Evolutionary conservation across 2,329 filamentous ascomycete genomes (phyloP), one percentile per base, ranked within the genome.

Genomic region (Monosporascus sp.): DNA sequence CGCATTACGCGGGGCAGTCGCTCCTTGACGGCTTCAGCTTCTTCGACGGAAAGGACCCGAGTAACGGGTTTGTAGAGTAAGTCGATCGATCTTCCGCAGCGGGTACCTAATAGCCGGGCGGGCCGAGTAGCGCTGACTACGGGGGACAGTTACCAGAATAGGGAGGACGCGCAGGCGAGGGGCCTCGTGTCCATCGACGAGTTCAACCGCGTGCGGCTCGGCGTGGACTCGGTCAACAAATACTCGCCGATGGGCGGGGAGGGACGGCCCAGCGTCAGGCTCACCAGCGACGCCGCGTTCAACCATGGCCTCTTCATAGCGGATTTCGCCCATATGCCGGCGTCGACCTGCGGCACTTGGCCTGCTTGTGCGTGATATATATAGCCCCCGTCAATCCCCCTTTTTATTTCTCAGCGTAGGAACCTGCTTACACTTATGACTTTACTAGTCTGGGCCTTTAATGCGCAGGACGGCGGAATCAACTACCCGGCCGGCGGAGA

Each of bases 291-390:
- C 50, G 75, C 80, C 48, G 68, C 74, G 4, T 91, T 84, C 66
- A 81, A 76, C 31, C 76, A 84, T 59, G 87, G 85, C 1, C 77
- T 90, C 9, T 83, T 90, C 60, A 83, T 91, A 48, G 75, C 87
- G 22, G 88, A 91, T 65, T 79, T 90, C 49, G 75, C 76, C 18
- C 87, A 91, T 60, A 90, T 91, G 85, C 87, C 88, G 3, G 78
- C 76, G 2, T 83, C 83, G 2, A 74, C 81, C 49, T 91, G 88
- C 59, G 88, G 88, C 22, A 78, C 82, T 22, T 90, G 88, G 87
- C 87, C 88, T 51, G 84, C 87, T 68, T 89, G 79, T 84, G 72
- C 67, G 72, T 69, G 22, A 46, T 41, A 41, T 11, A 41, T 8
- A 8, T 46, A 24, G 22, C 22, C 22, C 22, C 43, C 24, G 43